Base-by-base conservation (phyloP, 2,329 filamentous ascomycete species). In the Sphaceloma murrayae region DNA sequence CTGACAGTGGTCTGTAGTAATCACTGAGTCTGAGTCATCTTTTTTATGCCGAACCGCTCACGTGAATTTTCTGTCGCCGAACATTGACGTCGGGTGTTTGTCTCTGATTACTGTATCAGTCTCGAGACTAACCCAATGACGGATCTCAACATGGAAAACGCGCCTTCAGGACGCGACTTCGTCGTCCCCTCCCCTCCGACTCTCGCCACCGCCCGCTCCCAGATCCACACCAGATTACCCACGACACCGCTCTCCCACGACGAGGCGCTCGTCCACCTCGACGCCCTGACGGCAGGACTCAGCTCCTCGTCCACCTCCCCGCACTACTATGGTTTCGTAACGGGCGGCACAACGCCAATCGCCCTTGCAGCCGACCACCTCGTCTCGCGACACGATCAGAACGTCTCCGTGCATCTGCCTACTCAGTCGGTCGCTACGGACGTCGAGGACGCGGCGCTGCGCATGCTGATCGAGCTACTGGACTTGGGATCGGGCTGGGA, bases 291-390 rank as follows among this genome's bases (percentile, higher is more conserved):
- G 2, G 69, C 69, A 5, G 82, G 73, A 1, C 72, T 91, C 48
- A 86, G 80, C 53, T 73, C 70, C 11, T 74, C 77, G 55, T 79
- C 77, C 52, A 70, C 74, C 31, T 77, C 74, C 32, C 62, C 77
- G 8, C 76, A 78, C 45, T 94, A 93, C 68, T 93, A 85, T 60
- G 88, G 86, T 48, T 94, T 95, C 59, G 82, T 95, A 4, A 94
- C 81, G 0, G 89, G 89, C 33, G 83, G 85, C 10, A 70, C 73
- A 5, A 83, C 88, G 0, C 85, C 86, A 4, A 77, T 86, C 17
- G 87, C 87, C 22, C 73, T 82, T 53, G 75, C 85, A 44, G 88
- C 86, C 1, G 89, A 95, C 60, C 82, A 86, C 51, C 64, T 94
- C n/a, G 86, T 89, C 49, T 80, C 80, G 4, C 73, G 76, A 6